A percentile compares a stretch with the other conserved stretches of the same genome.
These are phyloP conservation scores for Apophysomyces elegans DNA, from an alignment of 371 early-diverging fungal genomes.

Conservation along the genomic window DNA sequence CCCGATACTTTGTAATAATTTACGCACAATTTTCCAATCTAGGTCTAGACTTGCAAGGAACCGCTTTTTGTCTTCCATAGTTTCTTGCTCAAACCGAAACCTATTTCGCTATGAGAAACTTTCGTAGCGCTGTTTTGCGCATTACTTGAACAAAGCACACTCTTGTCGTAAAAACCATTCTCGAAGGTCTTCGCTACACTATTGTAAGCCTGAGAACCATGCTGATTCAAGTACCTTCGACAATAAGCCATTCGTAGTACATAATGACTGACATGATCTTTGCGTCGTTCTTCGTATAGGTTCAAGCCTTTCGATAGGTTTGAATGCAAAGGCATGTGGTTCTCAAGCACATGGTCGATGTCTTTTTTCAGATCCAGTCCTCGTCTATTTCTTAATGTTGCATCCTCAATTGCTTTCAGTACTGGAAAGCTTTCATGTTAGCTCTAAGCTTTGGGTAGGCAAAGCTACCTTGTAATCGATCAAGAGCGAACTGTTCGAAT, in stretches of 20 bases:
- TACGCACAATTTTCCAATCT: conserved; percentile 58
- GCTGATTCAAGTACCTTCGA: conserved; percentile 56
- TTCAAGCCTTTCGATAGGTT: conserved; percentile 45
- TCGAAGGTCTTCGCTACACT: conserved; percentile 76
- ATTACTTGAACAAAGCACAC: conserved; percentile 76
- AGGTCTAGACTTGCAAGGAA: conserved; percentile 62
- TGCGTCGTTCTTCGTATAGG: conserved; percentile 75
- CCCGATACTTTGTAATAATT: neutral
- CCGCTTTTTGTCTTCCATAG: conserved; percentile 56
- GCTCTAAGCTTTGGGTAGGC: conserved; percentile 10
- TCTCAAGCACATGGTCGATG: conserved; percentile 59
- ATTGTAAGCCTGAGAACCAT: neutral
- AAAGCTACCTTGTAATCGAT: conserved; percentile 80
- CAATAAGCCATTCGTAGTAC: conserved; percentile 93
- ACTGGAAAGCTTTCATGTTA: conserved; percentile 42
- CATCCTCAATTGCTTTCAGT: conserved; percentile 84
- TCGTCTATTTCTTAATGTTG: conserved; percentile 70
- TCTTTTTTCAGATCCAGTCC: conserved; percentile 66
- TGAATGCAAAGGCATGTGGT: conserved; percentile 72
- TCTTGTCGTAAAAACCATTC: conserved; percentile 94
- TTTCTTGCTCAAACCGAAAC: conserved; percentile 60
- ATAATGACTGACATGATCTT: conserved; percentile 94
- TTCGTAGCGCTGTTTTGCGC: neutral
- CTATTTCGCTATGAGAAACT: conserved; percentile 24
- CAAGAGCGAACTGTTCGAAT: conserved; percentile 91